Percentiles rank a stretch among this genome's conserved stretches.
Evolutionary conservation across 352 stramenopile species (phyloP).

Genomic region (Globisporangium solare): DNA sequence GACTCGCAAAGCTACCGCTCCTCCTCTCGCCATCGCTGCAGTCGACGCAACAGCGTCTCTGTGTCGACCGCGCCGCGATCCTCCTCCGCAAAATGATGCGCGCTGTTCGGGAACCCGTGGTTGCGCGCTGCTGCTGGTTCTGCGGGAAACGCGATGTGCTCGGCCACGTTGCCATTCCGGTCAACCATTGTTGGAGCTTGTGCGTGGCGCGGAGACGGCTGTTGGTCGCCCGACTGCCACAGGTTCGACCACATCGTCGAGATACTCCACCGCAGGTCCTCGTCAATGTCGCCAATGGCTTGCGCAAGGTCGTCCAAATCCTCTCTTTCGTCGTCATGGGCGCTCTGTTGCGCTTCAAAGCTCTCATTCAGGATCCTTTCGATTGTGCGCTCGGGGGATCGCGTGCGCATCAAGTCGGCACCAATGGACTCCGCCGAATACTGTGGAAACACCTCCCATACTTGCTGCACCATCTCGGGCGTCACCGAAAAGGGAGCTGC

Average conservation of each 20-base stretch:
- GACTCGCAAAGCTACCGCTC: constrained; percentile 3
- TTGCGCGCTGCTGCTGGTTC: constrained; percentile 4
- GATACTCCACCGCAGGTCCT: constrained; percentile 36
- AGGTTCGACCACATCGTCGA: constrained; percentile 29
- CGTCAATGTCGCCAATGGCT: constrained; percentile 31
- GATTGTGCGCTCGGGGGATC: constrained; percentile 64
- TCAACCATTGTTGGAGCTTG: background rate
- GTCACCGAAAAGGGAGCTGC: constrained; percentile 46
- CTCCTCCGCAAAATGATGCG: background rate
- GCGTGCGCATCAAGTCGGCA: constrained; percentile 45
- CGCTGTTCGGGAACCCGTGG: background rate
- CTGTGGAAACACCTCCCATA: constrained; percentile 74
- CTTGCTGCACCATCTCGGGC: constrained; percentile 66
- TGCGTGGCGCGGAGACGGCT: background rate
- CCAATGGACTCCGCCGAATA: constrained; percentile 54
- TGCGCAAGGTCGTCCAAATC: constrained; percentile 24
- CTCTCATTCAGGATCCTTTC: constrained; percentile 62
- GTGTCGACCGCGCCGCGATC: constrained; percentile 2
- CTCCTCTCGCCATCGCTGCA: constrained; percentile 14
- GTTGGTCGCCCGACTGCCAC: constrained; percentile 5
- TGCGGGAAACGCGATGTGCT: constrained; percentile 7
- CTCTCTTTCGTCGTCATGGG: constrained; percentile 18
- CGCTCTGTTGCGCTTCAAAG: constrained; percentile 30
- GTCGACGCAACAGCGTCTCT: constrained; percentile 19
- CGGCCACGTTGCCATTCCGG: background rate